Base-by-base conservation (phyloP, 805 yeast species). In the Candida nanaspora region DNA sequence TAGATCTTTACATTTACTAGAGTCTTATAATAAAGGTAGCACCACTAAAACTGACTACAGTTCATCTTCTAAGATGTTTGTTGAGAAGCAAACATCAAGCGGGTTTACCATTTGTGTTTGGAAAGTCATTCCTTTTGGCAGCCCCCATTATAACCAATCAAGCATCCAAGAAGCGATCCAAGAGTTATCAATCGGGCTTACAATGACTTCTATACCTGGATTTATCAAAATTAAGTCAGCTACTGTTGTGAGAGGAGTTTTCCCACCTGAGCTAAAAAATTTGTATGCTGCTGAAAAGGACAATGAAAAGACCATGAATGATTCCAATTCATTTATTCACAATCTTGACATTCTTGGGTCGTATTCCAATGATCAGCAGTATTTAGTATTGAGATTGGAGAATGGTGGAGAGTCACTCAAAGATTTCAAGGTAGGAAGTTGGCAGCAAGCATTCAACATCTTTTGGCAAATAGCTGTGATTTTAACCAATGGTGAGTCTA, bases 91-190 rank as follows among this genome's bases (percentile, higher is more conserved):
- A 20, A 19, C 28, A 15, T 6, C 14, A 8, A 20, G 28, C 9
- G 28, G 21, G 10, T 34, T 16, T 11, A 6, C 21, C 8, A 39
- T 57, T 26, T 57, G 57, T 35, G 69, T 74, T 27, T 64, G 69
- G 58, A 76, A 76, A 46, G 53, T 77, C 15, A 65, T 75, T 39
- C 80, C 82, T 9, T 74, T 77, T 59, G 77, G 76, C 16, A 59
- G 64, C 37, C 66, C 58, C 18, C 61, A 56, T 27, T 49, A 53
- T 28, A 68, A 65, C 6, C 78, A 73, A 49, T 59, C 70, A 15
- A 55, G 65, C 2, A 51, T 69, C 7, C 52, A 57, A 16, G 70
- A 72, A 44, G 56, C 70, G 8, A 56, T 68, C 28, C 76, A 72
- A 46, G 80, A 76, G 50, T 52, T 74, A 39, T 57, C 61, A 19